These are phyloP conservation scores for Aspergillus caelatus DNA, from an alignment of 2,329 filamentous ascomycete genomes.

Conservation along the genomic window DNA sequence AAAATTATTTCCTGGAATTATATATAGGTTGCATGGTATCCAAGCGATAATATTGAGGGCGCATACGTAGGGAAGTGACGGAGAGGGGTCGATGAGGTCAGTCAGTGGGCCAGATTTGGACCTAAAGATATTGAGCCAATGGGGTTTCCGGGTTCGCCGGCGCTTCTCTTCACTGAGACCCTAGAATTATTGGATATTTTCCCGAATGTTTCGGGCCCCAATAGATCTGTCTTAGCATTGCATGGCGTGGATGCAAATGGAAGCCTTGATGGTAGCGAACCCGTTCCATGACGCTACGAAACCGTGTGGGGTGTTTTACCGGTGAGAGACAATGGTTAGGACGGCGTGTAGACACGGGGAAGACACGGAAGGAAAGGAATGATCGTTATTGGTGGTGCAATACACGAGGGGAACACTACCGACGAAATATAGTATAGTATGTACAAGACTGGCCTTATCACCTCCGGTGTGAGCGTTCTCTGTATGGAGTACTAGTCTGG, in stretches of 20 bases:
- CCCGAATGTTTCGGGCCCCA: constrained; percentile 4
- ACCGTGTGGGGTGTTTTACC: constrained; percentile 23
- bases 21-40: constrained; percentile 2
- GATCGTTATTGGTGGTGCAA: not conserved
- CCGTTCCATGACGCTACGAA: constrained; percentile 31
- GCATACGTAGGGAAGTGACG: constrained; percentile 5
- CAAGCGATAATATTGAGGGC: constrained; percentile 7
- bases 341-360: constrained; percentile 15
- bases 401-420: not conserved
- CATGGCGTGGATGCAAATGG: constrained; percentile 4
- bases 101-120: constrained; percentile 18
- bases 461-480: not conserved
- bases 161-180: not conserved
- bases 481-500: constrained; percentile 6
- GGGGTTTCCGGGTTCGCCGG: constrained; percentile 26
- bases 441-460: not conserved
- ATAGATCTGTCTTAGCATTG: not conserved
- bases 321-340: constrained; percentile 27
- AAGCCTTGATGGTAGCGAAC: constrained; percentile 11
- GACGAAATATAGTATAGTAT: not conserved
- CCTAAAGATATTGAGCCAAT: constrained; percentile 19
- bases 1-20: not conserved
- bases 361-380: constrained; percentile 8
- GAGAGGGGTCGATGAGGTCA: constrained; percentile 38
- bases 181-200: constrained; percentile 1